Percentiles rank a stretch among this genome's conserved stretches.
Conservation (phyloP, 192 early-diverging fungal genomes). For the Mortierella claussenii region DNA sequence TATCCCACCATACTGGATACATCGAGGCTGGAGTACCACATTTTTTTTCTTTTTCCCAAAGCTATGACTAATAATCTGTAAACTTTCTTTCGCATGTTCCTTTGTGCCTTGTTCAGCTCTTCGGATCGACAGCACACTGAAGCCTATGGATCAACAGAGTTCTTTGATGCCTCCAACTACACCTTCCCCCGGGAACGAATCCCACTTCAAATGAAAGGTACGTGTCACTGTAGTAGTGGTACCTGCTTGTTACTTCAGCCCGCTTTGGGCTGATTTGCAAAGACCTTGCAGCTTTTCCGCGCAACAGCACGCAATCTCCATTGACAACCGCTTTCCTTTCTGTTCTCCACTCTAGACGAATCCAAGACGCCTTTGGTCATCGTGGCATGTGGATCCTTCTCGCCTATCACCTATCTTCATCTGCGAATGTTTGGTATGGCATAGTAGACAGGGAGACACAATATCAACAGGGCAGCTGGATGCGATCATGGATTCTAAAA, state of each 20-base stretch:
- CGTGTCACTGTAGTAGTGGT: too few relatives aligned
- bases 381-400: constrained; percentile 97
- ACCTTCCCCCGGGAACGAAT: constrained; percentile 42
- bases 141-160: constrained; percentile 48
- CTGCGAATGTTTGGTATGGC: constrained; percentile 97
- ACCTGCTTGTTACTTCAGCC: too few relatives aligned
- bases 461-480: too few relatives aligned
- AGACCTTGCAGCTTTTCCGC: too few relatives aligned
- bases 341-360: constrained; percentile 59
- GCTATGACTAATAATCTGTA: constrained; percentile 41
- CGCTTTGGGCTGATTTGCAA: too few relatives aligned
- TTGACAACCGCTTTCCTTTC: too few relatives aligned
- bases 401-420: constrained; percentile 97
- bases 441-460: too few relatives aligned
- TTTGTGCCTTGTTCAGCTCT: constrained; percentile 17
- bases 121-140: constrained; percentile 52
- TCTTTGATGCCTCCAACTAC: constrained; percentile 45
- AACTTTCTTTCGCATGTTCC: constrained; percentile 22
- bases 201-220: constrained; percentile 47
- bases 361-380: constrained; percentile 86
- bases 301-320: too few relatives aligned
- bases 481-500: too few relatives aligned
- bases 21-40: too few relatives aligned
- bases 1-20: too few relatives aligned
- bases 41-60: background rate